A percentile compares a stretch with the other conserved stretches of the same genome.
phyloP scores from a whole-genome alignment of 768 basidiomycete species.

The Auriscalpium vulgare region DNA sequence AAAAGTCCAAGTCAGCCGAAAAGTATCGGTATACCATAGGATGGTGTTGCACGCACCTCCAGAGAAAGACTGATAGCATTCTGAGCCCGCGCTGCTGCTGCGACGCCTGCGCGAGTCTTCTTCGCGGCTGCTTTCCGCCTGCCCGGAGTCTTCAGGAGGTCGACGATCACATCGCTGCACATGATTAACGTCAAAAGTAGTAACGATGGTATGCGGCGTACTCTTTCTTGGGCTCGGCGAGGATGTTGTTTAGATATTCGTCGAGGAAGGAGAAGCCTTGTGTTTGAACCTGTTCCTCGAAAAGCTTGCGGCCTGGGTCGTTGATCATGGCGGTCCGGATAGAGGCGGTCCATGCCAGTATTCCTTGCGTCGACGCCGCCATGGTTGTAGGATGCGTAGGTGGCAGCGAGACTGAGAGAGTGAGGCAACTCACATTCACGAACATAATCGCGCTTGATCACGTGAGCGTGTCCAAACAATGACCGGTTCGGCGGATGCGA shows the following conservation, averaged over 20 bases:
- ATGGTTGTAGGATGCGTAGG: not conserved
- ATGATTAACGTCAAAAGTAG: not conserved
- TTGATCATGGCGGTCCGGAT: constrained; percentile 62
- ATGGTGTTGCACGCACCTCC: constrained; percentile 31
- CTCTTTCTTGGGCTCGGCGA: constrained; percentile 61
- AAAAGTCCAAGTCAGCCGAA: constrained; percentile 2
- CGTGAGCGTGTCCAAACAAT: no score
- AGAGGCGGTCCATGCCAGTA: constrained; percentile 60
- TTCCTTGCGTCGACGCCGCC: constrained; percentile 28
- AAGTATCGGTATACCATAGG: no score
- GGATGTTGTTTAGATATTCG: constrained; percentile 66
- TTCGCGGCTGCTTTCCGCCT: constrained; percentile 53
- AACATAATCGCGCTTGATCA: no score
- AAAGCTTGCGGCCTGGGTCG: constrained; percentile 62
- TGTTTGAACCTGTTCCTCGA: constrained; percentile 66
- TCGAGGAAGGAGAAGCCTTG: constrained; percentile 77
- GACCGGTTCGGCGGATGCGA: no score
- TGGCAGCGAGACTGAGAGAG: no score
- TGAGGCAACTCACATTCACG: no score
- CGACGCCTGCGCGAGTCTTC: constrained; percentile 37
- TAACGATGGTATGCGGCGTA: constrained; percentile 23
- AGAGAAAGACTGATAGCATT: constrained; percentile 32
- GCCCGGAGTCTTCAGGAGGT: constrained; percentile 79
- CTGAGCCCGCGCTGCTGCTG: constrained; percentile 37
- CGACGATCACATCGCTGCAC: constrained; percentile 53